Base-by-base conservation (phyloP, 1,139 yeast genomes). In the Casaregolazyma suthepensis region DNA sequence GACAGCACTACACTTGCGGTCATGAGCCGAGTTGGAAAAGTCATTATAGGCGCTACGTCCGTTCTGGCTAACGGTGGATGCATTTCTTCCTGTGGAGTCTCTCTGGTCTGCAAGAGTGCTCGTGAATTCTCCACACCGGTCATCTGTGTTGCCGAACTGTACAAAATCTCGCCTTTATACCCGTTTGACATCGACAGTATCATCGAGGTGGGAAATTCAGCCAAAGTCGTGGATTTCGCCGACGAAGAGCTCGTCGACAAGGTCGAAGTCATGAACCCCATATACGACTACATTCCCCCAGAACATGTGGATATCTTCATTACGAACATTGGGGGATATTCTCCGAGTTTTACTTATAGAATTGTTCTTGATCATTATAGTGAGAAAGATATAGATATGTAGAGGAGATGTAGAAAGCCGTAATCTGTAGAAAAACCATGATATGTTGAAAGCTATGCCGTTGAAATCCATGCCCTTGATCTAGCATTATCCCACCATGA, bases 31-130 rank as follows among this genome's bases (percentile, higher is more conserved):
- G 99, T 94, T 2, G 97, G 98, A 48, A 94, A 94, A 69, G 99
- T 94, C 26, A 82, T 93, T 57, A 81, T 94, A 57, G 97, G 98
- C 20, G 85, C 98, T 1, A 81, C 88, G 60, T 83, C 96, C 0
- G 97, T 94, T 7, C 86, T 89, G 68, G 96, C 96, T 53, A 93
- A 94, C 66, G 99, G 99, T 55, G 98, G 99, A 9, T 85, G 96
- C 60, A 80, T 90, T 55, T 82, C 96, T 1, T 81, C 87, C 20
- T 82, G 96, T 0, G 99, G 99, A 48, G 96, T 88, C 37, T 89
- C 96, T 22, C 80, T 88, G 53, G 96, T 90, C 9, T 94, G 96
- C 60, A 96, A 90, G 71, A 88, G 97, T 71, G 99, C 99, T 13
- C 88, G 87, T 66, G 96, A 88, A 66, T 91, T 88, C 70, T 81